Percentiles rank a stretch among this genome's conserved stretches.
phyloP scores from a whole-genome alignment of 495 filamentous ascomycete genomes.

The Xylaria nigripes region DNA sequence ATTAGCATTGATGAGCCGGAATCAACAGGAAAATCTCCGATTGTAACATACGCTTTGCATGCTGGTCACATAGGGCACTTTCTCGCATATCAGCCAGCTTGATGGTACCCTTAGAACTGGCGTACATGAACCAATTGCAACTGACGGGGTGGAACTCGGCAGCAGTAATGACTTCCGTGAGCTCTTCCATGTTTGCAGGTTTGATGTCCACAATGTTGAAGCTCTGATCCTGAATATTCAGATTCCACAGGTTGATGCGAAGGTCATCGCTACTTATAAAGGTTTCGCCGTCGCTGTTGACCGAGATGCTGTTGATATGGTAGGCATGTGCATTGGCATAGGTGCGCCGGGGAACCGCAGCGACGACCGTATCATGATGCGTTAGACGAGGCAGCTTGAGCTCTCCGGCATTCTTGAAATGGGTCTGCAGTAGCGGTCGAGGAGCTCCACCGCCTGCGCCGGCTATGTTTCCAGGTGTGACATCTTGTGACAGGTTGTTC shows the following conservation, averaged over 20 bases:
- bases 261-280: conserved; percentile 98
- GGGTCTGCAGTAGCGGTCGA: conserved; percentile 56
- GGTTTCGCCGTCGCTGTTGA: conserved; percentile 98
- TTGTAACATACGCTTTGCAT: conserved; percentile 71
- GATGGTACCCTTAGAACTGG: conserved; percentile 97
- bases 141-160: conserved; percentile 95
- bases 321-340: conserved; percentile 99
- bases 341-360: conserved; percentile 87
- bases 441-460: conserved; percentile 63
- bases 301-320: conserved; percentile 99
- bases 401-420: conserved; percentile 71
- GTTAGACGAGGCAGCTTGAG: conserved; percentile 91
- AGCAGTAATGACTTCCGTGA: conserved; percentile 97
- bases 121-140: conserved; percentile 99
- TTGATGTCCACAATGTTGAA: conserved; percentile 99
- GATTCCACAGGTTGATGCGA: conserved; percentile 96
- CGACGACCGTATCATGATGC: conserved; percentile 97
- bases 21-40: not conserved
- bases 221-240: conserved; percentile 98
- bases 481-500: conserved; percentile 93
- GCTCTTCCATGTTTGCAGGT: conserved; percentile 98
- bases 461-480: conserved; percentile 69
- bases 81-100: conserved; percentile 98
- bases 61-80: conserved; percentile 90
- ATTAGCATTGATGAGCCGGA: conserved; percentile 8